Conservation (phyloP, 768 basidiomycete genomes). For the Macrolepiota albuminosa region DNA sequence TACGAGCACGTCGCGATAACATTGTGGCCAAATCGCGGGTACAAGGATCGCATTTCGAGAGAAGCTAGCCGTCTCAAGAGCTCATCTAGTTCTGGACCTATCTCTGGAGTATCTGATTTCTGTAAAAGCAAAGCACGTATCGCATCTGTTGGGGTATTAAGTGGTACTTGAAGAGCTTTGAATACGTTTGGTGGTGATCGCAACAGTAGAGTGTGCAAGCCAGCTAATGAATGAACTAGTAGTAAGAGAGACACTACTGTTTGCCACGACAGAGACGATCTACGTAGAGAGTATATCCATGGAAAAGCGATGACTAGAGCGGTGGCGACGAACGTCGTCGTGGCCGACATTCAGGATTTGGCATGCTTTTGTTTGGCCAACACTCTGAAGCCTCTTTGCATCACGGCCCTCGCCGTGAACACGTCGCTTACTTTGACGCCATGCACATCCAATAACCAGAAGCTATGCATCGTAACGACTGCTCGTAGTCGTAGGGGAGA, state of each 20-base stretch:
- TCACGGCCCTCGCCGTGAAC: background rate
- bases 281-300: constrained; percentile 16
- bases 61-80: constrained; percentile 52
- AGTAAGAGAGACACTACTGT: constrained; percentile 34
- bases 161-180: constrained; percentile 44
- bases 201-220: constrained; percentile 41
- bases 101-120: constrained; percentile 30
- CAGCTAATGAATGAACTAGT: constrained; percentile 46
- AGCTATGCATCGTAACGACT: background rate
- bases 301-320: constrained; percentile 14
- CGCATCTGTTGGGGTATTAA: constrained; percentile 48
- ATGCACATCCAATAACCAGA: background rate
- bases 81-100: constrained; percentile 45
- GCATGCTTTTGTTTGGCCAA: background rate
- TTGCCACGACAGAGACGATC: constrained; percentile 10
- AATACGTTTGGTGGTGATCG: constrained; percentile 61
- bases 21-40: constrained; percentile 66
- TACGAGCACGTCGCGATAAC: constrained; percentile 60
- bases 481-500: background rate
- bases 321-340: constrained; percentile 13
- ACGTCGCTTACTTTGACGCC: too few species aligned
- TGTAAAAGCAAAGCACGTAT: constrained; percentile 43
- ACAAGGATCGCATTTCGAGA: constrained; percentile 53
- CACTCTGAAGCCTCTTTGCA: background rate
- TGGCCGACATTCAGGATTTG: constrained; percentile 7